Evolutionary conservation across 495 filamentous ascomycete genomes (phyloP), one percentile per base, ranked within the genome.

Genomic region (Aspergillus carlsbadensis): DNA sequence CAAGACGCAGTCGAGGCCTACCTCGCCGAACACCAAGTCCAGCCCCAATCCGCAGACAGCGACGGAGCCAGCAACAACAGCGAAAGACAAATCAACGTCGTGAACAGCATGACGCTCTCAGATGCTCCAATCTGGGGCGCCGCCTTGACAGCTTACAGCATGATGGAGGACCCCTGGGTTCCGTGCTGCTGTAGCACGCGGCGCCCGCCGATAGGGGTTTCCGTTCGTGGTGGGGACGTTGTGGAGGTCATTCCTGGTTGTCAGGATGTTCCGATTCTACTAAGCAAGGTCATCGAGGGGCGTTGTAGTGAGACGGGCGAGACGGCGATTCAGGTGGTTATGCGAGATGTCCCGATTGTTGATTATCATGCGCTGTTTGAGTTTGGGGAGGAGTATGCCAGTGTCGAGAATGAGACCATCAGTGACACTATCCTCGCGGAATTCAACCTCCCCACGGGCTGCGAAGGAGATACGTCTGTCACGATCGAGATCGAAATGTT

Each of bases 311-410:
- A 36, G 15, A 5, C 4, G 2, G n/a, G 18, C 5, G 7, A 36
- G 3, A 20, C 46, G 17, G 5, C 18, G 14, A 49, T 49, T 5
- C 29, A 49, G 29, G 29, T 49, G 2, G 20, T 18, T 14, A 14
- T 49, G 46, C 26, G 26, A 2, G 17, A 49, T 21, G 14, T 49
- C n/a, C 15, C 46, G 3, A 3, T 4, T 10, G 11, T 49, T 1
- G 46, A 36, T 34, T 49, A 49, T 14, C 46, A 47, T n/a, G 44
- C 44, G 22, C 31, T 31, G 24, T 33, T 49, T 15, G 46, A 49
- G 18, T n/a, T 36, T 1, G 46, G 31, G 5, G 46, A 36, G 10
- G 13, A 17, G 29, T 36, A 35, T 49, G 44, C 34, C 24, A 10
- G 2, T 18, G 44, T n/a, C n/a, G n/a, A n/a, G n/a, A n/a, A 47